phyloP scores from a whole-genome alignment of 1,139 yeast genomes.

The Suhomyces coccinellae region DNA sequence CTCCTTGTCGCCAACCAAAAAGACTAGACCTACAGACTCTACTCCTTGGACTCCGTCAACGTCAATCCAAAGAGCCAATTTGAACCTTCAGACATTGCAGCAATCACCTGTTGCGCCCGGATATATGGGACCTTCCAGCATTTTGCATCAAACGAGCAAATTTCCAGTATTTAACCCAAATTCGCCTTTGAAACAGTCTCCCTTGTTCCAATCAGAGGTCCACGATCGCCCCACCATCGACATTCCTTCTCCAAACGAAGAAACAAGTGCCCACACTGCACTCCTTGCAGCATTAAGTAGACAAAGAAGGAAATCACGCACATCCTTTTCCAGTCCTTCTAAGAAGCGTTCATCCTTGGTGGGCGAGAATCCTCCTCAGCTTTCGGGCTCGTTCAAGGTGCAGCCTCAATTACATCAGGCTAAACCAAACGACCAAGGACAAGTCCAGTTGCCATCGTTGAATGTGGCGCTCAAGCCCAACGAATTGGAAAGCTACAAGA shows the following conservation, averaged over 20 bases:
- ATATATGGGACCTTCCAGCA: neutral
- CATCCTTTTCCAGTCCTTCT: conserved; percentile 18
- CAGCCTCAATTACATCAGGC: conserved; percentile 3
- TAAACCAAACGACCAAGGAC: neutral
- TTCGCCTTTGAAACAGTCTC: conserved; percentile 27
- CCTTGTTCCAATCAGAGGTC: conserved; percentile 17
- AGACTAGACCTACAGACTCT: conserved; percentile 10
- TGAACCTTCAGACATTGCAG: conserved; percentile 42
- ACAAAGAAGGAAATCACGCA: conserved; percentile 26
- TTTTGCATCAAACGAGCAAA: conserved; percentile 1
- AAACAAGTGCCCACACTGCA: conserved; percentile 47
- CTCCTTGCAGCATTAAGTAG: conserved; percentile 42
- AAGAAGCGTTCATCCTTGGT: conserved; percentile 10
- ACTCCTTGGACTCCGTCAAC: conserved; percentile 26
- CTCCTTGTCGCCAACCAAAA: conserved; percentile 33
- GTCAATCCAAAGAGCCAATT: conserved; percentile 30
- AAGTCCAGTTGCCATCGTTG: conserved; percentile 32
- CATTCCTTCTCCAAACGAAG: conserved; percentile 38
- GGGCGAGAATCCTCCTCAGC: neutral
- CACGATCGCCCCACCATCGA: conserved; percentile 14
- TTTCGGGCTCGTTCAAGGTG: conserved; percentile 3
- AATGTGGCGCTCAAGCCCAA: conserved; percentile 24
- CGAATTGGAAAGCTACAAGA: conserved; percentile 3
- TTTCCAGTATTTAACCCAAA: conserved; percentile 8
- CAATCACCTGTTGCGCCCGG: conserved; percentile 29